Conservation (phyloP, 495 filamentous ascomycete genomes). For the Aspergillus campestris region DNA sequence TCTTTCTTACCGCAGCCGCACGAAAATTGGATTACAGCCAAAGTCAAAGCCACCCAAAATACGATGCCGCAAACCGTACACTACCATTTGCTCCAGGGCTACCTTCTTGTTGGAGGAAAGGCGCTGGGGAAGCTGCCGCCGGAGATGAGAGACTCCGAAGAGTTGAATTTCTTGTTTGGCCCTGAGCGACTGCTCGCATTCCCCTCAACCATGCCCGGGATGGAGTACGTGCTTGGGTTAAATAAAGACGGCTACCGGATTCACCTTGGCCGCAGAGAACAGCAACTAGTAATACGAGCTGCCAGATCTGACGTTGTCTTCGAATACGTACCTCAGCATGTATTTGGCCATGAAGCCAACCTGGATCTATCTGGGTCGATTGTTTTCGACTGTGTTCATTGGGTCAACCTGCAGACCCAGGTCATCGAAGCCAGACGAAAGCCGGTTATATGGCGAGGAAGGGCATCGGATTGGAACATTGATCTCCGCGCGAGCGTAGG, state of each 20-base stretch:
- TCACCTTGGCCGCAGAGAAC: slow-evolving; percentile 29
- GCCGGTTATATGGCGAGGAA: slow-evolving; percentile 29
- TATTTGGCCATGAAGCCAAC: slow-evolving; percentile 18
- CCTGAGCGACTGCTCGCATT: slow-evolving; percentile 27
- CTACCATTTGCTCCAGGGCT: slow-evolving; percentile 47
- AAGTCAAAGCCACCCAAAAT: slow-evolving; percentile 1
- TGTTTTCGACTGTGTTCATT: slow-evolving; percentile 44
- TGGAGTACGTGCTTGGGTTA: slow-evolving; percentile 34
- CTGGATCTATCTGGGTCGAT: slow-evolving; percentile 40
- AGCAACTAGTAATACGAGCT: slow-evolving; percentile 19
- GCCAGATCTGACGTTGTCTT: slow-evolving; percentile 6
- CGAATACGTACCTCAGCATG: slow-evolving; percentile 37
- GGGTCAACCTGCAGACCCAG: slow-evolving; percentile 41
- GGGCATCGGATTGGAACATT: slow-evolving; percentile 22
- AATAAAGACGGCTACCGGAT: slow-evolving; percentile 23
- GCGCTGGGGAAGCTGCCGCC: slow-evolving; percentile 43
- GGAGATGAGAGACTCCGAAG: slow-evolving; percentile 35
- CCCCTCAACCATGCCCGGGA: slow-evolving; percentile 34
- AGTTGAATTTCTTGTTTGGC: slow-evolving; percentile 35
- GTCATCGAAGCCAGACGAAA: slow-evolving; percentile 27
- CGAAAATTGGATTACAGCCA: slow-evolving; percentile 22
- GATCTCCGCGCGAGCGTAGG: slow-evolving; percentile 15
- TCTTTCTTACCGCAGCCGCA: slow-evolving; percentile 2
- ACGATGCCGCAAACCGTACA: slow-evolving; percentile 22
- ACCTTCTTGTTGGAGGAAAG: slow-evolving; percentile 47